Evolutionary conservation across 148 eudicot genomes (phyloP).

Genomic region (Cornus suecica): DNA sequence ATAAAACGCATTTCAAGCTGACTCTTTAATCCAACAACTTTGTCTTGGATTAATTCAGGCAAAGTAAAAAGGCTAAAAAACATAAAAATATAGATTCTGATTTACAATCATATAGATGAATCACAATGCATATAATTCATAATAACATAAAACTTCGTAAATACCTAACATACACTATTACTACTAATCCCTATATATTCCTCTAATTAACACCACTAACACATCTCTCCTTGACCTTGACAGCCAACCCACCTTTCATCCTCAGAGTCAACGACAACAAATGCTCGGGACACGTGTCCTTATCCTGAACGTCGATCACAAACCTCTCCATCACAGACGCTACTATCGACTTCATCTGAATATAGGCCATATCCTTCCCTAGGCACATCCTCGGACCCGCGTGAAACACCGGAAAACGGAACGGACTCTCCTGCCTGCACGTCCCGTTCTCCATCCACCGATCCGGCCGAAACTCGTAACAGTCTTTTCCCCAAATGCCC

Average conservation of each 20-base stretch:
- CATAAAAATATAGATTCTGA: too few relatives aligned
- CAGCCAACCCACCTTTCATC: conserved; percentile 35
- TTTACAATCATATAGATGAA: too few relatives aligned
- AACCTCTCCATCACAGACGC: conserved; percentile 33
- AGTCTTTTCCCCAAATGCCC: conserved; percentile 63
- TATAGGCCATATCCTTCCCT: conserved; percentile 39
- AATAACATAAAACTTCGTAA: too few relatives aligned
- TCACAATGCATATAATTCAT: too few relatives aligned
- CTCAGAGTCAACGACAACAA: conserved; percentile 30
- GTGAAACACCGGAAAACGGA: conserved; percentile 51
- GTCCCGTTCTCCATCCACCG: conserved; percentile 55
- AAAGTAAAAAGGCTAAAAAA: too few relatives aligned
- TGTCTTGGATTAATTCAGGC: too few relatives aligned
- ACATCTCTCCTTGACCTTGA: conserved; percentile 23
- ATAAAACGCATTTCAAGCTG: too few relatives aligned
- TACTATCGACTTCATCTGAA: conserved; percentile 39
- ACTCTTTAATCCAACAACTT: too few relatives aligned
- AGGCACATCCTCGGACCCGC: conserved; percentile 42
- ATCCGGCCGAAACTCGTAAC: conserved; percentile 60
- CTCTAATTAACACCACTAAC: too few relatives aligned
- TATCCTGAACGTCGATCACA: conserved; percentile 18
- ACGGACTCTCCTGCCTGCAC: conserved; percentile 50
- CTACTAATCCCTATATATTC: too few relatives aligned
- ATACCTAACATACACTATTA: background rate
- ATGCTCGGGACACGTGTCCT: conserved; percentile 27